These are phyloP conservation scores for Parasitella parasitica DNA, from an alignment of 371 early-diverging fungal species.

Conservation along the genomic window DNA sequence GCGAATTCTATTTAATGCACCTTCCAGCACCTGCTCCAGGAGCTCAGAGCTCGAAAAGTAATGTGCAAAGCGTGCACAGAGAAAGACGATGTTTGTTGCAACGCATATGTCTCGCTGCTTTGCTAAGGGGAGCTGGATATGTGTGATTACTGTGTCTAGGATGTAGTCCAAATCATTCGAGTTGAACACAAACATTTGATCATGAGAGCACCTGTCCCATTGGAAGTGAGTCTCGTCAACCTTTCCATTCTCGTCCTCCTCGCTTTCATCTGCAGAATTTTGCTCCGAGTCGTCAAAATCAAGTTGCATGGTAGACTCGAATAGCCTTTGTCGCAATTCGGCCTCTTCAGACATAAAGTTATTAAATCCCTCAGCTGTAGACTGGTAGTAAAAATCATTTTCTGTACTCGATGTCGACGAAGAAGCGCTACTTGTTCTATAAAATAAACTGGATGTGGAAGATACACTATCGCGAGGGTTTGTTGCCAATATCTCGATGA, in stretches of 20 bases:
- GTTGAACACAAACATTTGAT: slow-evolving; percentile 92
- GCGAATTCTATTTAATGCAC: slow-evolving; percentile 62
- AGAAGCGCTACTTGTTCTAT: slow-evolving; percentile 29
- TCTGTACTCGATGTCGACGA: slow-evolving; percentile 34
- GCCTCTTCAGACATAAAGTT: slow-evolving; percentile 52
- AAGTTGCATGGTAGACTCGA: slow-evolving; percentile 40
- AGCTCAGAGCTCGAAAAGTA: slow-evolving; percentile 74
- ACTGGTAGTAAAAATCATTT: slow-evolving; percentile 52
- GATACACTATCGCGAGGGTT: slow-evolving; percentile 62
- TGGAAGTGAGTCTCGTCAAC: slow-evolving; percentile 50
- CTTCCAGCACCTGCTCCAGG: slow-evolving; percentile 65
- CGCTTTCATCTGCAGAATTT: slow-evolving; percentile 15
- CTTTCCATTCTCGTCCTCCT: slow-evolving; percentile 24
- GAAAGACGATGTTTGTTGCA: slow-evolving; percentile 83
- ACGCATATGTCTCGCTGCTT: slow-evolving; percentile 63
- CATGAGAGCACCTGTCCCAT: slow-evolving; percentile 76
- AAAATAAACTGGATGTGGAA: slow-evolving; percentile 44
- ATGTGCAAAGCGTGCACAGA: slow-evolving; percentile 85
- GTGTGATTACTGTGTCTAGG: slow-evolving; percentile 66
- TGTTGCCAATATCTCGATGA: slow-evolving; percentile 53
- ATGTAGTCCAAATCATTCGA: slow-evolving; percentile 67
- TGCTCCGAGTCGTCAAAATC: slow-evolving; percentile 8
- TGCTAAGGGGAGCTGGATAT: slow-evolving; percentile 56
- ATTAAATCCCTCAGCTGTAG: slow-evolving; percentile 46
- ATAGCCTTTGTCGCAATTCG: slow-evolving; percentile 41